These are phyloP conservation scores for Iris macrosiphon DNA, from an alignment of 106 monocot genomes.

Conservation along the genomic window DNA sequence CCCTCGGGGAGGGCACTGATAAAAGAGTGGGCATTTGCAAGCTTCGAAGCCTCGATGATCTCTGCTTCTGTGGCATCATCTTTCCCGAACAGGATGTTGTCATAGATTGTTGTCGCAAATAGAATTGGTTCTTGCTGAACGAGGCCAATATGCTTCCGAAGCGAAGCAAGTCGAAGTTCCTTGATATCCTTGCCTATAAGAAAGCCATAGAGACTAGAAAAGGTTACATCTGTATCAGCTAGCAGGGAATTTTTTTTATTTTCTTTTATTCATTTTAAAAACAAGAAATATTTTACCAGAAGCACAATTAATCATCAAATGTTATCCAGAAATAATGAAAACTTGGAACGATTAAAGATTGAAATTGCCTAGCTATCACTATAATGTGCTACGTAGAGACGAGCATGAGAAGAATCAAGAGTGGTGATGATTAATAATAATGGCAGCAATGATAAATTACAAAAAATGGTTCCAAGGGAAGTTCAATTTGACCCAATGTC, in stretches of 20 bases:
- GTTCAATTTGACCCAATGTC: too few relatives aligned
- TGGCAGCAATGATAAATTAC: too few relatives aligned
- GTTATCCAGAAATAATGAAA: neutral
- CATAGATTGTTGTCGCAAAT: slow-evolving; percentile 13
- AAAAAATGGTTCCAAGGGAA: too few relatives aligned
- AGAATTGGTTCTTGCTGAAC: slow-evolving; percentile 23
- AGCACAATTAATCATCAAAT: neutral
- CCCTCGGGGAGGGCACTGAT: slow-evolving; percentile 17
- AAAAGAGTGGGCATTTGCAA: slow-evolving; percentile 10
- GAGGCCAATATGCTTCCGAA: slow-evolving; percentile 7
- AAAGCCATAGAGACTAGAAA: neutral
- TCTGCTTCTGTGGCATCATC: slow-evolving; percentile 12
- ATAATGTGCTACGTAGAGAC: neutral
- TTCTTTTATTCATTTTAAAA: too few relatives aligned
- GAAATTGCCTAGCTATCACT: neutral
- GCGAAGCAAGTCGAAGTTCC: neutral
- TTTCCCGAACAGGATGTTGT: slow-evolving; percentile 16
- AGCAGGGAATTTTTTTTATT: neutral
- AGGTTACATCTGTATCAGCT: neutral
- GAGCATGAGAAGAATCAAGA: too few relatives aligned
- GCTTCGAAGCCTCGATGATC: slow-evolving; percentile 8
- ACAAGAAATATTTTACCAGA: too few relatives aligned
- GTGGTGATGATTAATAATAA: too few relatives aligned
- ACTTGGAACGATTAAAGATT: neutral
- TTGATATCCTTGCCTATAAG: slow-evolving; percentile 8